Percentiles rank a stretch among this genome's conserved stretches.
These are phyloP conservation scores for Hemileccinum rubropunctum DNA, from an alignment of 768 basidiomycete species.

Conservation along the genomic window DNA sequence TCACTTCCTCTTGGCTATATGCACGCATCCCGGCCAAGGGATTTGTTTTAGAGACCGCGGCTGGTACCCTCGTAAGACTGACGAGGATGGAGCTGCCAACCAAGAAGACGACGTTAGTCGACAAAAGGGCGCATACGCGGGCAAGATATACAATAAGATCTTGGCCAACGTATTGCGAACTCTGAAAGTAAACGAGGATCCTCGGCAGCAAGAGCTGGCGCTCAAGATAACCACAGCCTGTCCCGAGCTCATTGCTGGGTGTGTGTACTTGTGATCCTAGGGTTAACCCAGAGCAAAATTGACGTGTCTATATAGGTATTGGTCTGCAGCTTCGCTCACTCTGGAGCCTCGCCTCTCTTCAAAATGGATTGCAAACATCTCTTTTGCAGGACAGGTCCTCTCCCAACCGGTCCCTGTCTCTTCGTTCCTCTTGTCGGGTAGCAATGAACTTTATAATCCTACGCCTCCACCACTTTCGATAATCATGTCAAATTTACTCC, in stretches of 20 bases:
- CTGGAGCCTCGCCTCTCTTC: conserved; percentile 86
- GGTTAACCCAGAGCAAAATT: conserved; percentile 9
- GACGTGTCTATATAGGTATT: conserved; percentile 52
- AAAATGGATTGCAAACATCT: conserved; percentile 88
- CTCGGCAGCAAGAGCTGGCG: conserved; percentile 80
- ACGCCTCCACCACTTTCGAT: conserved; percentile 69
- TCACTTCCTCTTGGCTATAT: conserved; percentile 84
- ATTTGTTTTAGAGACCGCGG: conserved; percentile 88
- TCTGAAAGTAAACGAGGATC: conserved; percentile 87
- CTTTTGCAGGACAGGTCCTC: conserved; percentile 76
- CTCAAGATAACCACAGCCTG: conserved; percentile 77
- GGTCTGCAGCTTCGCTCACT: conserved; percentile 64
- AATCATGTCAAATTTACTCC: conserved; percentile 78
- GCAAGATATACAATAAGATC: conserved; percentile 79
- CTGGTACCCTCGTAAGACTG: conserved; percentile 80
- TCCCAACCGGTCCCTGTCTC: conserved; percentile 67
- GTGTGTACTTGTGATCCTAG: conserved; percentile 17
- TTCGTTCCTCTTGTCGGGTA: conserved; percentile 55
- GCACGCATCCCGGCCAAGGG: conserved; percentile 76
- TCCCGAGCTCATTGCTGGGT: conserved; percentile 85
- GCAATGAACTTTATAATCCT: conserved; percentile 53
- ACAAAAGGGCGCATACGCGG: conserved; percentile 28
- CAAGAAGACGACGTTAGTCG: conserved; percentile 36
- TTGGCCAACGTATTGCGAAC: conserved; percentile 69
- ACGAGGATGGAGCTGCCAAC: conserved; percentile 36